phyloP scores from a whole-genome alignment of 805 yeast genomes.

The Metschnikowia santaceciliae region DNA sequence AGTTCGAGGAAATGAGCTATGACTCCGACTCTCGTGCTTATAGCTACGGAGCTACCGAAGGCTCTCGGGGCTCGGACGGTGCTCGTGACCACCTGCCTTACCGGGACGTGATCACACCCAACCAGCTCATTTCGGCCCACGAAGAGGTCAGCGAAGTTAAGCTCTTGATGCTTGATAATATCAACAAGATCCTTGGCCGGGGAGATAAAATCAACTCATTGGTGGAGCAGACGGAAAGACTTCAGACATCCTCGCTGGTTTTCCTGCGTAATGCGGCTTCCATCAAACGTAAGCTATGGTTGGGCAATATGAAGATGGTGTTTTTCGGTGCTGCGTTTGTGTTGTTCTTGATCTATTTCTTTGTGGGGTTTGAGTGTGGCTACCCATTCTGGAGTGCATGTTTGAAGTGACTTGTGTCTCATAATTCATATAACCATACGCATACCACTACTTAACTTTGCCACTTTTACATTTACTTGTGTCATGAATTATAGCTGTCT shows the following conservation, averaged over 20 bases:
- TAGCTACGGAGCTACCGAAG: slow-evolving; percentile 31
- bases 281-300: slow-evolving; percentile 67
- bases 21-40: slow-evolving; percentile 30
- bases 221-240: slow-evolving; percentile 74
- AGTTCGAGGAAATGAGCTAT: slow-evolving; percentile 47
- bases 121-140: slow-evolving; percentile 38
- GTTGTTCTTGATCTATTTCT: slow-evolving; percentile 38
- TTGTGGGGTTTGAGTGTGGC: slow-evolving; percentile 52
- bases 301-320: slow-evolving; percentile 50
- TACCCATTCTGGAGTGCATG: slow-evolving; percentile 36
- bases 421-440: too few species aligned
- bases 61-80: slow-evolving; percentile 9
- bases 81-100: slow-evolving; percentile 1
- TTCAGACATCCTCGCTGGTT: slow-evolving; percentile 61
- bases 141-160: slow-evolving; percentile 63
- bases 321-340: slow-evolving; percentile 19
- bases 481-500: too few species aligned
- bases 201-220: slow-evolving; percentile 72
- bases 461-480: too few species aligned
- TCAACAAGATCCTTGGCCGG: slow-evolving; percentile 65
- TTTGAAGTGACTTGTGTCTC: background rate
- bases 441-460: too few species aligned
- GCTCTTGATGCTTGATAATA: slow-evolving; percentile 67
- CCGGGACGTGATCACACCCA: slow-evolving; percentile 27
- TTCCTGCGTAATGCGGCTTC: slow-evolving; percentile 67